These are phyloP conservation scores for Truncatella angustata DNA, from an alignment of 2,329 filamentous ascomycete species.

Conservation along the genomic window DNA sequence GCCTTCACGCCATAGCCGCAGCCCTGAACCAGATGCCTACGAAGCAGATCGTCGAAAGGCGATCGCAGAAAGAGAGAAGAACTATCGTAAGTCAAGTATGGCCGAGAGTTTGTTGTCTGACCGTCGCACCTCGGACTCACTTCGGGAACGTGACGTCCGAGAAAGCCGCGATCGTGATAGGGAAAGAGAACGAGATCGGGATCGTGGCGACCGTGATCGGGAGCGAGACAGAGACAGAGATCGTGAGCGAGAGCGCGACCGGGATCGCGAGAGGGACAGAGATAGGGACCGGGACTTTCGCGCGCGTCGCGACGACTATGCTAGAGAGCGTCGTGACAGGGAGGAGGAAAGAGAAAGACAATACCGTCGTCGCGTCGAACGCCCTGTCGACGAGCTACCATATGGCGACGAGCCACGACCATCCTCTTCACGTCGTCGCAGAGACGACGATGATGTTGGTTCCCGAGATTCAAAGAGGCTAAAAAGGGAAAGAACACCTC, in stretches of 20 bases:
- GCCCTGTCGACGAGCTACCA: slow-evolving; percentile 82
- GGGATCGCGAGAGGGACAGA: slow-evolving; percentile 33
- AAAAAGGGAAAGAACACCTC: slow-evolving; percentile 55
- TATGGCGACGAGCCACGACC: slow-evolving; percentile 79
- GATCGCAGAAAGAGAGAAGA: slow-evolving; percentile 89
- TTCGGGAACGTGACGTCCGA: slow-evolving; percentile 36
- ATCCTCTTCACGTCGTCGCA: slow-evolving; percentile 67
- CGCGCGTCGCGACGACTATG: slow-evolving; percentile 68
- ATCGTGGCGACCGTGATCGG: slow-evolving; percentile 37
- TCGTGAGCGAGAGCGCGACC: slow-evolving; percentile 33
- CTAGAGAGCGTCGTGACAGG: slow-evolving; percentile 81
- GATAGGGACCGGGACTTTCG: slow-evolving; percentile 47
- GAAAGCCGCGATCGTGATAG: slow-evolving; percentile 36
- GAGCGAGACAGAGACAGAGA: slow-evolving; percentile 31
- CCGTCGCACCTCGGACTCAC: slow-evolving; percentile 48
- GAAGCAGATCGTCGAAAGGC: slow-evolving; percentile 93
- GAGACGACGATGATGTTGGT: slow-evolving; percentile 73
- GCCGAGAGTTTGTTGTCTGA: slow-evolving; percentile 62
- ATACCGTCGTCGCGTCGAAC: slow-evolving; percentile 70
- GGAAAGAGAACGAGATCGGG: slow-evolving; percentile 38
- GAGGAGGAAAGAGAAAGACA: slow-evolving; percentile 87
- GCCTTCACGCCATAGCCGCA: slow-evolving; percentile 69
- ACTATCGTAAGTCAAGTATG: slow-evolving; percentile 78
- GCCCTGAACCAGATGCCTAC: slow-evolving; percentile 90
- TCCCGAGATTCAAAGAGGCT: slow-evolving; percentile 63